Evolutionary conservation across 2,329 filamentous ascomycete genomes (phyloP).

Genomic region (Exophiala mesophila): DNA sequence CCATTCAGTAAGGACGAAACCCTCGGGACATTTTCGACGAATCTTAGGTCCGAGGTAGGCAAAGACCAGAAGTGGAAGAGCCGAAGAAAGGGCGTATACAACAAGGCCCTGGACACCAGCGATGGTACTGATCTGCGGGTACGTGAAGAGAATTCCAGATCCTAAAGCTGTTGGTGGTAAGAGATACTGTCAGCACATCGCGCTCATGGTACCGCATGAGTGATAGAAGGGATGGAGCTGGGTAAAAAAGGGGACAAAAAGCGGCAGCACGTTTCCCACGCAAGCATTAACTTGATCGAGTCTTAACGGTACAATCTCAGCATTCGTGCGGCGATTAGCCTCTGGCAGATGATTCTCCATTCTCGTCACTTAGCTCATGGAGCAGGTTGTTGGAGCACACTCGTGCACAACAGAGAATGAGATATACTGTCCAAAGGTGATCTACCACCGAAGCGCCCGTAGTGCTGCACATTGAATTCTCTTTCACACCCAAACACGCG

Average conservation of each 20-base stretch:
- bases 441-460: slow-evolving; percentile 66
- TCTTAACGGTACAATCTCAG: slow-evolving; percentile 94
- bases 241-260: slow-evolving; percentile 47
- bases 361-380: slow-evolving; percentile 41
- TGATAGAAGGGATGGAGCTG: slow-evolving; percentile 22
- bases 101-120: slow-evolving; percentile 73
- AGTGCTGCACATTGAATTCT: slow-evolving; percentile 60
- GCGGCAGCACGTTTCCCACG: slow-evolving; percentile 97
- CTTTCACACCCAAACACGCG: slow-evolving; percentile 20
- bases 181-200: slow-evolving; percentile 37
- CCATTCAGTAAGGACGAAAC: slow-evolving; percentile 83
- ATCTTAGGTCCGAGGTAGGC: slow-evolving; percentile 67
- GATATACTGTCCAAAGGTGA: slow-evolving; percentile 18
- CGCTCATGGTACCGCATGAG: slow-evolving; percentile 16
- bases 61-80: slow-evolving; percentile 69
- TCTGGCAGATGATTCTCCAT: neutral
- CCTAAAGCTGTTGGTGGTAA: slow-evolving; percentile 60
- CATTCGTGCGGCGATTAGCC: slow-evolving; percentile 50
- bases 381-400: slow-evolving; percentile 34
- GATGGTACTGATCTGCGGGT: slow-evolving; percentile 74
- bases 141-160: slow-evolving; percentile 77
- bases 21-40: slow-evolving; percentile 71
- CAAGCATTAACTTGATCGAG: slow-evolving; percentile 99
- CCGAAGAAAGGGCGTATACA: slow-evolving; percentile 68
- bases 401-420: no score